Base-by-base conservation (phyloP, 1,284 basidiomycete genomes). In the Phlebopus sp. region DNA sequence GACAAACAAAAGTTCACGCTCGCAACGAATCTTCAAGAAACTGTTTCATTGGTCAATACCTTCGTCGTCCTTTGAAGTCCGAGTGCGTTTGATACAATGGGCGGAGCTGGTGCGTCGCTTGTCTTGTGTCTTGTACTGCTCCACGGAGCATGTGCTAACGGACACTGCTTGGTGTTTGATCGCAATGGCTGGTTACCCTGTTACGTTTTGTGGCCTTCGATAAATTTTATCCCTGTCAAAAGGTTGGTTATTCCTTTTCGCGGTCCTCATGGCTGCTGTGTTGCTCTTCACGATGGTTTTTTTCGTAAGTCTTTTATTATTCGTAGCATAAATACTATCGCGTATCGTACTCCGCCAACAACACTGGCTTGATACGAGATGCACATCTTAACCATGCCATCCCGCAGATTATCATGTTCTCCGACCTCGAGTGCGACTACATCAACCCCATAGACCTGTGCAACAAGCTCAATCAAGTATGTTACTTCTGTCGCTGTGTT, bases 371-470 rank as follows among this genome's bases (percentile, higher is more conserved):
- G 8, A 25, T 8, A 29, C 27, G 27, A 29, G 27, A 29, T 14
- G 17, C 30, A 11, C 29, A 13, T 37, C 37, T 11, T 19, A 10
- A 46, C 5, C 11, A 4, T 19, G 47, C n/a, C 51, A 27, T 37
- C 43, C 8, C 19, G 35, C 61, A 98, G 96, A 97, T 99, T 66
- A 99, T 99, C 78, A 98, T 99, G 95, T 99, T 98, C 79, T 95
- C 92, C 40, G 94, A 97, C 75, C 76, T 97, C 65, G 93, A 96
- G 75, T 95, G 91, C 74, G 92, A 98, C 79, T 99, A 98, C 76
- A 97, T 99, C 77, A 99, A 99, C 76, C 96, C 96, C 47, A 98
- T 99, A 82, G 96, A 99, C 72, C 86, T 99, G 32, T 99, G 97
- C 77, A 98, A 98, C 77, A 98, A 98, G 77, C 86, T 99, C 63